Evolutionary conservation across 1,284 basidiomycete genomes (phyloP), one percentile per base, ranked within the genome.

Genomic region (Puccinia novopanici): DNA sequence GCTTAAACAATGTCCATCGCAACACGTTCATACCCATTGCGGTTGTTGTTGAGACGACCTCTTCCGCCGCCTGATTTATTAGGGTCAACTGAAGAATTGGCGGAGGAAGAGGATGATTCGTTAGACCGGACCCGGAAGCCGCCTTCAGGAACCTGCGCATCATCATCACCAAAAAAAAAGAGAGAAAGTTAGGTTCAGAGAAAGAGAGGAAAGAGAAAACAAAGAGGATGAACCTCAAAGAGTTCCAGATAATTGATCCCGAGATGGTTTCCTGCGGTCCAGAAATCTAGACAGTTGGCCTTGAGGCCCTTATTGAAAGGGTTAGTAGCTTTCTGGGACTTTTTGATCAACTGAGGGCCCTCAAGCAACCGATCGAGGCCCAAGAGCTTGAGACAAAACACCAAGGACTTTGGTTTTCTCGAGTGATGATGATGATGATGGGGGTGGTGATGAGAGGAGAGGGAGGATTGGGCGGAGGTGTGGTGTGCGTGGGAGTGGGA

Each of bases 271-370:
- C 94, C 94, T 74, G 89, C 89, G 65, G 91, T 91, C 96, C 96
- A 99, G 85, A 99, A 99, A 87, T 99, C 96, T 82, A 89, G 90
- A 86, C 97, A 99, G 86, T 99, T 99, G 83, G 89, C 88, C 19
- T 91, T 85, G 17, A 92, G 72, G 2, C 96, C 96, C 34, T 92
- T 84, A 87, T 98, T 93, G 86, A 99, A 99, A 55, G 97, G 97
- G 86, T 99, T 99, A 74, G 89, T 88, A 27, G 91, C 92, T 82
- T 89, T 89, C 22, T 90, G 87, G 55, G 86, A 88, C 83, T 86
- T 84, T 71, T 86, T 86, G 81, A 98, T 89, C 12, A 94, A 94
- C 83, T 92, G 91, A 3, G 92, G 91, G 40, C 94, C 94, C 81
- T 91, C 90, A 22, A 95, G 97, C 87, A 98, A 98, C 68, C 94